These are phyloP conservation scores for Phialocephala subalpina DNA, from an alignment of 2,329 filamentous ascomycete genomes.

Conservation along the genomic window DNA sequence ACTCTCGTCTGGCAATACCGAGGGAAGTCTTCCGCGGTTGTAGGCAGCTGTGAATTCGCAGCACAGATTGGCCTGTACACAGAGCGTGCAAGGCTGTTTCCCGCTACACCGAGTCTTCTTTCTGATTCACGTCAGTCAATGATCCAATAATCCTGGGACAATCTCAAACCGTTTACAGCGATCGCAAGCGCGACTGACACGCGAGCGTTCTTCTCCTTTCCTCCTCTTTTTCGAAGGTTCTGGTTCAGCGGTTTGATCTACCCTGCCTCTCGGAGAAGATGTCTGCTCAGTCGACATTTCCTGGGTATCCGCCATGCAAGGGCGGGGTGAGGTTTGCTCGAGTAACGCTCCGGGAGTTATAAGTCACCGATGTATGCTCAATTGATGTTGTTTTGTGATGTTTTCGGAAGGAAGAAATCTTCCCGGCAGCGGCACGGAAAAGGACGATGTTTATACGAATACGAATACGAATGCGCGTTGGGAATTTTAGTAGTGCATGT, in stretches of 20 bases:
- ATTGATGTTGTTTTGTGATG: too few relatives aligned
- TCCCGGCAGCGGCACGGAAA: too few relatives aligned
- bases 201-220: conserved; percentile 31
- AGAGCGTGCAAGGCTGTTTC: conserved; percentile 49
- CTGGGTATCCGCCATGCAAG: neutral
- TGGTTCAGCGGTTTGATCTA: neutral
- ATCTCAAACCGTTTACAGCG: conserved; percentile 29
- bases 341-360: neutral
- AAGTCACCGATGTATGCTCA: neutral
- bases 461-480: too few relatives aligned
- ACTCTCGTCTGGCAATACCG: conserved; percentile 39
- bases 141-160: neutral
- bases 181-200: conserved; percentile 57
- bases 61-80: conserved; percentile 39
- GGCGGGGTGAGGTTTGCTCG: neutral
- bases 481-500: too few relatives aligned
- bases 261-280: neutral
- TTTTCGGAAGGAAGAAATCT: neutral
- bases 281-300: too few relatives aligned
- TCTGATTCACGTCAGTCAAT: conserved; percentile 29
- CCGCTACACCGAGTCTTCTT: conserved; percentile 52
- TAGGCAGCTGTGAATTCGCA: conserved; percentile 61
- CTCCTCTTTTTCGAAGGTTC: conserved; percentile 26
- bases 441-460: too few relatives aligned
- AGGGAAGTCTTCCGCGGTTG: conserved; percentile 53